Evolutionary conservation across 352 stramenopile species (phyloP).

Genomic region (Pythium coloratum): DNA sequence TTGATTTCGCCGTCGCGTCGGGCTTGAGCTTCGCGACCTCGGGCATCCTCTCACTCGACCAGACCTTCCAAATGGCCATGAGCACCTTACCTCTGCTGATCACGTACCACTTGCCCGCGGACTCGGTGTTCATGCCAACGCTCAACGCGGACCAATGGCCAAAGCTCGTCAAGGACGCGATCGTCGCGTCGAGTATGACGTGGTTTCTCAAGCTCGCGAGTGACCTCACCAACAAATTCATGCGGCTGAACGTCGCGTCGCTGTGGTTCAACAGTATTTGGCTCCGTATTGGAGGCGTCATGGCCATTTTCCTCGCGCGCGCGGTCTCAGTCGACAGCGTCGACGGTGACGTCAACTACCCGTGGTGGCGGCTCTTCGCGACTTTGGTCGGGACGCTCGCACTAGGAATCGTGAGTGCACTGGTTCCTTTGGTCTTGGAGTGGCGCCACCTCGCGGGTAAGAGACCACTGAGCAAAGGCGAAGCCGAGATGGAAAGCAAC

Average conservation of each 20-base stretch:
- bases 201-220: not conserved
- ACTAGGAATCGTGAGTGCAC: not conserved
- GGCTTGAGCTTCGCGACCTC: not conserved
- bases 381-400: not conserved
- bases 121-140: not conserved
- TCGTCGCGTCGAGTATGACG: not conserved
- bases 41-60: not conserved
- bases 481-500: not conserved
- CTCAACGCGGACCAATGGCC: not conserved
- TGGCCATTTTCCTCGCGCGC: not conserved
- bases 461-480: not conserved
- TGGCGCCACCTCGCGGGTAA: not conserved
- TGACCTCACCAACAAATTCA: not conserved
- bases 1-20: not conserved
- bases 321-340: not conserved
- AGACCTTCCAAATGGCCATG: not conserved
- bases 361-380: not conserved
- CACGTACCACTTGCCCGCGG: not conserved
- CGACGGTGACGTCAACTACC: not conserved
- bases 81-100: not conserved
- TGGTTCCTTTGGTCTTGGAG: not conserved
- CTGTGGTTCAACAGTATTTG: not conserved
- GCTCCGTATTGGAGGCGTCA: not conserved
- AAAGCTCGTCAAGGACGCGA: not conserved
- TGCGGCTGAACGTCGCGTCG: not conserved